Base-by-base conservation (phyloP, 352 stramenopile species). In the Pythium brachiatum region DNA sequence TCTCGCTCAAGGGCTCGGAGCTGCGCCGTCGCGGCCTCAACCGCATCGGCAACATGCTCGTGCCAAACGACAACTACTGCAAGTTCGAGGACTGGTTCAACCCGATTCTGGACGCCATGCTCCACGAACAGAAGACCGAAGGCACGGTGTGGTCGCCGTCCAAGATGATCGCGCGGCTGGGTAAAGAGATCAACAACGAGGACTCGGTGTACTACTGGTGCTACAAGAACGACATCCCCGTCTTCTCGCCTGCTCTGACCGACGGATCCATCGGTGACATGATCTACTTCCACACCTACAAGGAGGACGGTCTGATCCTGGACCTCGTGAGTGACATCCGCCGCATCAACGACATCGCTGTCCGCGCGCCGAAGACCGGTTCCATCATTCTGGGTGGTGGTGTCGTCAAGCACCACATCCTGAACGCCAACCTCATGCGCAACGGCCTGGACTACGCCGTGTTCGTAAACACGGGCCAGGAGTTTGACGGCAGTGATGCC, bases 241-340 rank as follows among this genome's bases (percentile, higher is more conserved):
- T 99, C 7, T 99, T 99, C 74, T 99, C 97, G 71, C 98, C 98
- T 0, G 97, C 97, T 15, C 78, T 99, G 41, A 99, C 98, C 32
- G 98, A 99, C 77, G 98, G 98, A 47, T 98, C 90, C 43, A 96
- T 99, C 58, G 98, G 98, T 38, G 98, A 99, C 73, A 99, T 99
- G 98, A 92, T 99, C n/a, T 99, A 99, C 84, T 99, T 99, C 72
- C 97, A 99, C 76, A 99, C 94, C 57, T 99, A 99, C 86, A 98
- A 98, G 69, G 90, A 97, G 21, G 87, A 94, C 39, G 98, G 97
- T 3, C 96, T 99, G 51, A 72, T 99, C 9, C 67, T 99, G 11
- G 98, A 99, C 70, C 98, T 99, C 62, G 91, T 88, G 16, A 88
- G 94, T 51, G 97, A 99, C 72, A 99, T 99, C 67, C 94, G 97